Evolutionary conservation across 768 basidiomycete species (phyloP).

Genomic region (Boletus edulis): DNA sequence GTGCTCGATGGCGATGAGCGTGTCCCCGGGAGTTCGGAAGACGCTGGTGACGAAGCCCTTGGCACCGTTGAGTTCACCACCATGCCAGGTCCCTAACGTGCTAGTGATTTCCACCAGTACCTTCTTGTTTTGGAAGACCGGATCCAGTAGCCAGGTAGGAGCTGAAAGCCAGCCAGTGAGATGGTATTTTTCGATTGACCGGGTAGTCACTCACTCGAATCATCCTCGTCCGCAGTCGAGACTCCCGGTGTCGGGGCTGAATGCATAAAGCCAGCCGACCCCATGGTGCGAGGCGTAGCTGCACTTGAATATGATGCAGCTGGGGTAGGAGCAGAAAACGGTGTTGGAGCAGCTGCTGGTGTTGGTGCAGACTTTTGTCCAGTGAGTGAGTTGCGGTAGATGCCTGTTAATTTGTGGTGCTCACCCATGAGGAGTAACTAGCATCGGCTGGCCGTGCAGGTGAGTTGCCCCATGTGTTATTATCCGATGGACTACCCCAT

Average conservation of each 20-base stretch:
- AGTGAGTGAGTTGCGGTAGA: constrained; percentile 12
- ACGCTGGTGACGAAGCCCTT: constrained; percentile 28
- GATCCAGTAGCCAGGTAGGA: constrained; percentile 28
- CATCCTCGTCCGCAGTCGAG: constrained; percentile 26
- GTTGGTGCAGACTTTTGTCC: constrained; percentile 35
- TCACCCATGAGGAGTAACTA: constrained; percentile 32
- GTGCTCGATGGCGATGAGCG: constrained; percentile 27
- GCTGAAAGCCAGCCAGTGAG: constrained; percentile 21
- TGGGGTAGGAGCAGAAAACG: constrained; percentile 33
- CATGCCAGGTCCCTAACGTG: constrained; percentile 26
- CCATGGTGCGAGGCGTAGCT: constrained; percentile 31
- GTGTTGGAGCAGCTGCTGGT: constrained; percentile 39
- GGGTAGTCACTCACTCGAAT: constrained; percentile 21
- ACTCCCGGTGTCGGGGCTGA: constrained; percentile 34
- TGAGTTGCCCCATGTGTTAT: constrained; percentile 28
- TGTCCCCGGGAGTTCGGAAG: constrained; percentile 28
- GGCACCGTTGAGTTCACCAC: constrained; percentile 27
- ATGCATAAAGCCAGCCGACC: constrained; percentile 18
- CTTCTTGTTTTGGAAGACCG: constrained; percentile 26
- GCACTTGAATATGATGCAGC: constrained; percentile 30
- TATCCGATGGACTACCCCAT: constrained; percentile 25
- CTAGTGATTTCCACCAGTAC: constrained; percentile 28
- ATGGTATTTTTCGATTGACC: constrained; percentile 7
- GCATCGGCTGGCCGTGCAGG: constrained; percentile 31
- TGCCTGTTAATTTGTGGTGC: constrained; percentile 23